phyloP scores from a whole-genome alignment of 164 flowering plant genomes.

The Annona cherimola region DNA sequence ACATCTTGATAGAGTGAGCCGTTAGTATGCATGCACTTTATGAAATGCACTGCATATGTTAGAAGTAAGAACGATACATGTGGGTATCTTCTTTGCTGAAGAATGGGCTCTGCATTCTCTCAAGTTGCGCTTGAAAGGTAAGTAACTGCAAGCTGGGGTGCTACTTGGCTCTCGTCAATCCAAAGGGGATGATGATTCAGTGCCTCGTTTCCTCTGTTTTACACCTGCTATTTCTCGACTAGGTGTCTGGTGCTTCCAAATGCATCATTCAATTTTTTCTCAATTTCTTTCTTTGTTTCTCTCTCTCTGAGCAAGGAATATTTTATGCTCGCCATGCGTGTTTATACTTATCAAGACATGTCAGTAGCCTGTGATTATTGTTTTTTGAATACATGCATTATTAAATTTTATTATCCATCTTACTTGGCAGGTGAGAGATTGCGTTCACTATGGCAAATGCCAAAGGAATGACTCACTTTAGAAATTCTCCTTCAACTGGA shows the following conservation, averaged over 20 bases:
- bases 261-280: not conserved
- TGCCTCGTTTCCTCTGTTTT: not conserved
- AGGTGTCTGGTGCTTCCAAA: no score
- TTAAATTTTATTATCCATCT: not conserved
- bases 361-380: not conserved
- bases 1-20: no score
- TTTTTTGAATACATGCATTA: not conserved
- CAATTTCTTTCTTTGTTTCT: no score
- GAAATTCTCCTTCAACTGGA: constrained; percentile 45
- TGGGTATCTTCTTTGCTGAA: not conserved
- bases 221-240: not conserved
- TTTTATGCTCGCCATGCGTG: not conserved
- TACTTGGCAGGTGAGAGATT: not conserved
- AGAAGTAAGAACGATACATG: not conserved
- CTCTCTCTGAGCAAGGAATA: not conserved
- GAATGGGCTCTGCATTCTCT: not conserved
- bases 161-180: not conserved
- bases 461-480: constrained; percentile 50
- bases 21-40: no score
- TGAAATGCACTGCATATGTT: no score
- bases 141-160: not conserved
- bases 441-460: constrained; percentile 49
- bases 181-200: not conserved
- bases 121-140: not conserved
- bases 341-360: not conserved